A percentile compares a stretch with the other conserved stretches of the same genome.
Conservation (phyloP, 768 basidiomycete genomes). For the Boletellus sp. region DNA sequence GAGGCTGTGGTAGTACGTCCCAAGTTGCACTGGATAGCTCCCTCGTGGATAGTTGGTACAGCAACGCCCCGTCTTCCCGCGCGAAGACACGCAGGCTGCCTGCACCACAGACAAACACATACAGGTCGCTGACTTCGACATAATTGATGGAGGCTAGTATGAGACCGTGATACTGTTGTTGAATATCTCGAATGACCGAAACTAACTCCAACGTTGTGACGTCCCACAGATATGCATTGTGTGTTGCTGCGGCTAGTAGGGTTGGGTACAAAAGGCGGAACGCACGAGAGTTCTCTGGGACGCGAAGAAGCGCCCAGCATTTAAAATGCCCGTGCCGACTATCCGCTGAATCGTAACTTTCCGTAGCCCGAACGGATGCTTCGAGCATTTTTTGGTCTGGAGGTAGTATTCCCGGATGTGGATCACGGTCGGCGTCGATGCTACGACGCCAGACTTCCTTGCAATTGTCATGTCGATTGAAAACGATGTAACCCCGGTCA, state of each 20-base stretch:
- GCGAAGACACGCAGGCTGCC: slow-evolving; percentile 51
- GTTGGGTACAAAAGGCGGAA: slow-evolving; percentile 69
- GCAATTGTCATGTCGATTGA: slow-evolving; percentile 52
- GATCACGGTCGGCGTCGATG: slow-evolving; percentile 29
- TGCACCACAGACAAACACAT: slow-evolving; percentile 58
- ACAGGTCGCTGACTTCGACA: slow-evolving; percentile 57
- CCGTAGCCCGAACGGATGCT: slow-evolving; percentile 21
- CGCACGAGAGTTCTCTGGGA: slow-evolving; percentile 45
- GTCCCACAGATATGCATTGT: slow-evolving; percentile 59
- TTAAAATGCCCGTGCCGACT: slow-evolving; percentile 48
- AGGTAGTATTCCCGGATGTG: slow-evolving; percentile 23
- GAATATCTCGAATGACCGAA: slow-evolving; percentile 34
- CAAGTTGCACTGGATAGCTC: slow-evolving; percentile 34
- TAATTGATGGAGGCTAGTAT: slow-evolving; percentile 48
- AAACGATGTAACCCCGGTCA: slow-evolving; percentile 63
- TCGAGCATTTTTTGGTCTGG: slow-evolving; percentile 32
- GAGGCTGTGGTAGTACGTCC: slow-evolving; percentile 26
- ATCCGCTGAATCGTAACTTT: slow-evolving; percentile 7
- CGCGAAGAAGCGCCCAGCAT: slow-evolving; percentile 55
- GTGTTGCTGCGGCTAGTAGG: slow-evolving; percentile 46
- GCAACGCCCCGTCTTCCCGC: slow-evolving; percentile 41
- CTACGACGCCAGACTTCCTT: slow-evolving; percentile 72
- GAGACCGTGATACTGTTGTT: slow-evolving; percentile 8
- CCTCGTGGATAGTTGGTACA: slow-evolving; percentile 42
- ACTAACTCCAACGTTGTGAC: slow-evolving; percentile 47